Percentiles rank a stretch among this genome's conserved stretches.
These are phyloP conservation scores for Moesziomyces parantarcticus DNA, from an alignment of 1,284 basidiomycete species.

Conservation along the genomic window DNA sequence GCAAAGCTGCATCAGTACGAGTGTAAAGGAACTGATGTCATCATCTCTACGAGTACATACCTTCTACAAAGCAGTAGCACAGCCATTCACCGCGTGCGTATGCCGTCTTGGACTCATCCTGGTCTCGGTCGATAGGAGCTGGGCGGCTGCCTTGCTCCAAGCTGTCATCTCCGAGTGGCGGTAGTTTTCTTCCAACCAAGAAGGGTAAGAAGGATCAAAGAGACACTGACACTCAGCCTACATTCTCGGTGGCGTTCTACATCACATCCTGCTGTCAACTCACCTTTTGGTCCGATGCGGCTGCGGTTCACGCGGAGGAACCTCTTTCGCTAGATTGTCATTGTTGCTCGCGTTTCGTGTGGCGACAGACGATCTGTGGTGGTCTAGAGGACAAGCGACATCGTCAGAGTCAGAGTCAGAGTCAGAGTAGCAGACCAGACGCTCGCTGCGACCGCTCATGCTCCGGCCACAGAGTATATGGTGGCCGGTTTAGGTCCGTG, in stretches of 20 bases:
- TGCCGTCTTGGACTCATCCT: background rate
- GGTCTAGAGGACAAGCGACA: background rate
- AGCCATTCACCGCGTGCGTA: slow-evolving; percentile 42
- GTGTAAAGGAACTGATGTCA: background rate
- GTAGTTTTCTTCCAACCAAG: slow-evolving; percentile 35
- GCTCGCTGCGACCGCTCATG: slow-evolving; percentile 24
- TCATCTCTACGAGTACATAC: slow-evolving; percentile 9
- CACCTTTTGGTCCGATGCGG: slow-evolving; percentile 13
- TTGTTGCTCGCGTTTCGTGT: no score
- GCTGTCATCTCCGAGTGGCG: slow-evolving; percentile 16
- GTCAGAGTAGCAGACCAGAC: slow-evolving; percentile 24
- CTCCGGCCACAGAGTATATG: background rate
- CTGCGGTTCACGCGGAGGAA: no score
- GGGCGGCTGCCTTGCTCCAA: background rate
- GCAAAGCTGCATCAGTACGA: background rate
- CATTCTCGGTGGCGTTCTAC: no score
- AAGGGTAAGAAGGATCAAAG: background rate
- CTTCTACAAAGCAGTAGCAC: slow-evolving; percentile 48
- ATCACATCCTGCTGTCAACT: background rate
- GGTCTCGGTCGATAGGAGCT: background rate
- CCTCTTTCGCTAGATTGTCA: no score
- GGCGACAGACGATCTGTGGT: background rate
- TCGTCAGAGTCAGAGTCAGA: slow-evolving; percentile 20
- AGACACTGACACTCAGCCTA: background rate
- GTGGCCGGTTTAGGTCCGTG: background rate